phyloP scores from a whole-genome alignment of 345 rosid genomes.

The Rubroshorea leprosula region DNA sequence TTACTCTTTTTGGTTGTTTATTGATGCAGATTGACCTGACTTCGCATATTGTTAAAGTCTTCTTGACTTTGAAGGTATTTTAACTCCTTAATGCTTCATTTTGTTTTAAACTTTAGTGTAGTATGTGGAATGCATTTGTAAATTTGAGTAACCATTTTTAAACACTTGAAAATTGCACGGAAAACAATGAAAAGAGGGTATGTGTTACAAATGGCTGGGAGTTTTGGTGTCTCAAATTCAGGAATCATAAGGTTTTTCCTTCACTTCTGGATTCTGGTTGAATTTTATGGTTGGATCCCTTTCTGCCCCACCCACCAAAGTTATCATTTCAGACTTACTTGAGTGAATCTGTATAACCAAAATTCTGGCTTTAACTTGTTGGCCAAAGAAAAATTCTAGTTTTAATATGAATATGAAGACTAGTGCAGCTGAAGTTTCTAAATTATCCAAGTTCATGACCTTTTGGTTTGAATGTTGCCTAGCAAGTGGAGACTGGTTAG shows the following conservation, averaged over 20 bases:
- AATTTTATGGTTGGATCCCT: too few relatives aligned
- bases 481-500: background rate
- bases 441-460: background rate
- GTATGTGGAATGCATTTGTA: background rate
- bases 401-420: background rate
- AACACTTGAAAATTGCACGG: background rate
- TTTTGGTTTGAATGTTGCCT: background rate
- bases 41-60: slow-evolving; percentile 78
- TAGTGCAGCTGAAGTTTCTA: background rate
- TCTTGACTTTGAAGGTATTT: slow-evolving; percentile 81
- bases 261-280: too few relatives aligned
- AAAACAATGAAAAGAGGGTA: background rate
- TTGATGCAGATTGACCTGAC: slow-evolving; percentile 82
- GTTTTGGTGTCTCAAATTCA: too few relatives aligned
- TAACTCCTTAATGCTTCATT: slow-evolving; percentile 3
- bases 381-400: background rate
- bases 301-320: too few relatives aligned
- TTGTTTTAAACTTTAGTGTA: background rate
- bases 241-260: too few relatives aligned
- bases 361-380: background rate
- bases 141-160: background rate
- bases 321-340: background rate
- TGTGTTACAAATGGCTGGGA: too few relatives aligned
- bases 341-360: background rate
- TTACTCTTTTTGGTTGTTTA: slow-evolving; percentile 8